Conservation (phyloP, 768 basidiomycete genomes). For the Scleroderma bovista region DNA sequence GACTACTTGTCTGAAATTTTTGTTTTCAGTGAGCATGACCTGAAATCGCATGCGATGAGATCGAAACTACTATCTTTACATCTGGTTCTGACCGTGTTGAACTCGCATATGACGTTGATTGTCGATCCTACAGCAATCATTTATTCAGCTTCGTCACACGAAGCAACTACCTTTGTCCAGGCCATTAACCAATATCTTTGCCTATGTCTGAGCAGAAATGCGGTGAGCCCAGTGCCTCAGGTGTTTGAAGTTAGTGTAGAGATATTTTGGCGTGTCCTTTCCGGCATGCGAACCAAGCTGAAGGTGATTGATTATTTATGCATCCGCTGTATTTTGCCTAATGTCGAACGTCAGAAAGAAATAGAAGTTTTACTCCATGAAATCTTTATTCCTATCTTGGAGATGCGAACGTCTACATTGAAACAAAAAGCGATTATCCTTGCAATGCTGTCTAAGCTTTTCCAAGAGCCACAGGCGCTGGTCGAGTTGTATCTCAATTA, state of each 20-base stretch:
- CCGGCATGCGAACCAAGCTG: slow-evolving; percentile 89
- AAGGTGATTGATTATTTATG: slow-evolving; percentile 51
- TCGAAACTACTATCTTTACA: slow-evolving; percentile 93
- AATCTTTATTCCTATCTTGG: slow-evolving; percentile 96
- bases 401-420: slow-evolving; percentile 94
- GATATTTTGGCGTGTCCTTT: slow-evolving; percentile 96
- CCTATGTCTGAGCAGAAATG: slow-evolving; percentile 87
- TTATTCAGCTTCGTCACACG: slow-evolving; percentile 83
- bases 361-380: slow-evolving; percentile 98
- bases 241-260: slow-evolving; percentile 98
- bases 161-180: slow-evolving; percentile 86
- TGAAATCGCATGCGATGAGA: slow-evolving; percentile 95
- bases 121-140: slow-evolving; percentile 87
- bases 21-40: slow-evolving; percentile 76
- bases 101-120: slow-evolving; percentile 87
- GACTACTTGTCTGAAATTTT: slow-evolving; percentile 11
- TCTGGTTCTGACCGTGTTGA: slow-evolving; percentile 85
- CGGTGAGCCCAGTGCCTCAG: slow-evolving; percentile 90
- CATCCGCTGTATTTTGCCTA: slow-evolving; percentile 6
- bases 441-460: slow-evolving; percentile 80
- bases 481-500: slow-evolving; percentile 99
- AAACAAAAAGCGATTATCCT: slow-evolving; percentile 94
- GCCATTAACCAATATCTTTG: slow-evolving; percentile 96
- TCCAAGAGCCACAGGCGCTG: slow-evolving; percentile 94
- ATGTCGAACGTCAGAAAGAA: slow-evolving; percentile 68